Evolutionary conservation across 345 rosid genomes (phyloP), one percentile per base, ranked within the genome.

Genomic region (Eucalyptus erythrocorys): DNA sequence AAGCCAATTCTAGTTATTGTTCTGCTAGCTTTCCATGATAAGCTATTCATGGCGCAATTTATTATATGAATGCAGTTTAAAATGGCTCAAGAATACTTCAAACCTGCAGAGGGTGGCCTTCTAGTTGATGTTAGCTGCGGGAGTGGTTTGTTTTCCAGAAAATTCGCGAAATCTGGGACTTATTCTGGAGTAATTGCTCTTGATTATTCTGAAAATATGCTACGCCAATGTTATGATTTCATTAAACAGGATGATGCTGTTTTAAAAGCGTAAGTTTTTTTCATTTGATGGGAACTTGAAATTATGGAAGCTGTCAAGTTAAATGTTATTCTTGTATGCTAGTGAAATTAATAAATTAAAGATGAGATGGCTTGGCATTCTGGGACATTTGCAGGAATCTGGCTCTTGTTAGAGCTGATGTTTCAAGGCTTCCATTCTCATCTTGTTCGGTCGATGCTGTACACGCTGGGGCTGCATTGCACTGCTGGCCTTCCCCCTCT

Each of bases 171-270:
- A 89, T 96, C 96, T 7, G 94, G 94, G 51, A 91, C 91, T n/a
- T 98, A 96, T 90, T 95, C 98, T 7, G 92, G 92, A 85, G 99
- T 96, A 79, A 86, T 98, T 92, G 98, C 99, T 43, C 97, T 98
- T 19, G 99, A 98, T 90, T 98, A 94, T 90, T 98, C 99, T 22
- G 98, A 98, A 91, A 98, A 95, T 90, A 98, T 98, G 99, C 98
- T 98, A 87, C 98, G 96, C 57, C 99, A 98, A 89, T 94, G 98
- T 88, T 95, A 94, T 89, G 97, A 96, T 55, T 96, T 96, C 93
- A 95, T 97, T 88, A 93, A 95, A 87, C 93, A 93, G 61, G 99
- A 98, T 53, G 86, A 61, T 22, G 90, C 93, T 86, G 68, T 98
- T 87, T 91, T 87, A 71, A 87, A 87, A 4, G 51, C 88, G 96